Evolutionary conservation across 257 asterid genomes (phyloP), one percentile per base, ranked within the genome.

Genomic region (Fraxinus cuspidata): DNA sequence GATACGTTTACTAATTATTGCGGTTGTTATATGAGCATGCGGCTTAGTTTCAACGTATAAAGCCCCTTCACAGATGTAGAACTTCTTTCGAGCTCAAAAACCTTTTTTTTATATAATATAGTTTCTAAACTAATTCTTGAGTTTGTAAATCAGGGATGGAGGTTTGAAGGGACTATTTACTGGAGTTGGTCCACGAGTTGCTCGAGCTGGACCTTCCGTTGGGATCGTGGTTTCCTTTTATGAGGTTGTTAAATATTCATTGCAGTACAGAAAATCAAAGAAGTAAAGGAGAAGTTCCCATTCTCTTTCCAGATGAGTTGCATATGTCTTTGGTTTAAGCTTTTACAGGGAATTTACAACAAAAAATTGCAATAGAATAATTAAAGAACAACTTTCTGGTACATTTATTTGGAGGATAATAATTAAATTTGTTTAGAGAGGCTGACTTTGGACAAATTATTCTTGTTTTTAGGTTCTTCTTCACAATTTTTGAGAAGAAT

Each of bases 171-270:
- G 98, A 27, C 75, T 90, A 72, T 93, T 87, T 76, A 81, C 90
- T 1, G 98, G 97, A 25, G 91, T 87, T 8, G 88, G 94, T 9
- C 91, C 98, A 2, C 88, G 96, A 56, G 90, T 91, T 15, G 92
- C 89, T 60, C 88, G 96, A 40, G 91, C 96, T 2, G 97, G 98
- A 19, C 98, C 98, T n/a, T 93, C 97, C 1, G 96, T 91, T 0
- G 98, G 97, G 76, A 91, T 93, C 1, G 96, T 91, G 16, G 97
- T 91, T 75, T 91, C 97, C n/a, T 90, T 85, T 75, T 93, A 93
- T 25, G 96, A 93, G 83, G 88, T 86, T 21, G 93, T 86, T 40
- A 93, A 93, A 80, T 91, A 88, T 68, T 80, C 77, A 4, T 74
- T 90, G 89, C 80, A 83, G 58, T 78, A 81, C 25, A 86, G 86